Evolutionary conservation across 306 rosid genomes (phyloP), one percentile per base, ranked within the genome.

Genomic region (Pterocarpus macrocarpus): DNA sequence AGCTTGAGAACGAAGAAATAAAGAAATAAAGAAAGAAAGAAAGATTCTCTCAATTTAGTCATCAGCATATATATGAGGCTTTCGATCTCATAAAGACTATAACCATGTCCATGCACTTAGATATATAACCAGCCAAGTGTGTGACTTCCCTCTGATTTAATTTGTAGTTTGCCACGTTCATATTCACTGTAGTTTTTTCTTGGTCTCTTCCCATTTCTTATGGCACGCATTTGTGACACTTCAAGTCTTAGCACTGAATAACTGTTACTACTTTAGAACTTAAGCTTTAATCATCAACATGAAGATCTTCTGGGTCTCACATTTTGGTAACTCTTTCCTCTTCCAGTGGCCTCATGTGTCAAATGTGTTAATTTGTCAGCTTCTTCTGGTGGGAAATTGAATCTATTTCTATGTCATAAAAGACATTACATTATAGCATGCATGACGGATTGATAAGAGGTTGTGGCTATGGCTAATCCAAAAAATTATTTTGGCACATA

Each of bases 111-210:
- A 49, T 33, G 63, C 45, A 34, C 47, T 5, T 17, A 14, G 52
- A 7, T 65, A 64, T 34, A n/a, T 7, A 38, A 43, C 35, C 5
- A 69, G 44, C 7, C 10, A 8, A 56, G 34, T 56, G 14, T 36
- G 65, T 15, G 39, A 66, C 36, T 39, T 74, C 34, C 36, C 56
- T 68, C 77, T 58, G 52, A 65, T 32, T 52, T 52, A 8, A 71
- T 71, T 64, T 74, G 32, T 22, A 14, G 44, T 73, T 75, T 49
- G 69, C 16, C 67, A 77, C 66, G 67, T 66, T 66, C 2, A 66
- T 49, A 33, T 2, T 59, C 28, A 38, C 35, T 65, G 64, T 77
- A 45, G 38, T 14, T 56, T 75, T 82, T 77, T 55, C 2, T 4
- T 55, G 32, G 32, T 16, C 28, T 47, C 65, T 71, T 53, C 4